Evolutionary conservation across 1,284 basidiomycete genomes (phyloP).

Genomic region (Agroathelia rolfsii): DNA sequence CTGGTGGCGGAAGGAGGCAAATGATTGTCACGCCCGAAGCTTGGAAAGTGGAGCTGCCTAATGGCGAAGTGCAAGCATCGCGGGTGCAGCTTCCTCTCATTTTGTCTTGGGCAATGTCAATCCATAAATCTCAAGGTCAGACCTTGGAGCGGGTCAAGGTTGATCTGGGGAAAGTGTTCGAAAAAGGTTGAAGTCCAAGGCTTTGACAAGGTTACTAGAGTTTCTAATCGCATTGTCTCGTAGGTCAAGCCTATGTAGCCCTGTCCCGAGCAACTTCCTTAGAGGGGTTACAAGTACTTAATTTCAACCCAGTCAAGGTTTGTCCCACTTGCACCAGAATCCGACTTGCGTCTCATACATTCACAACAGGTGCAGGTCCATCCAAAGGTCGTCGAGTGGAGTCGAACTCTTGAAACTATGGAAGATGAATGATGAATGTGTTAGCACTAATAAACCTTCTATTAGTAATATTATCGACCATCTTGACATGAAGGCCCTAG

Average conservation of each 20-base stretch:
- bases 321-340: constrained; percentile 5
- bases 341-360: background rate
- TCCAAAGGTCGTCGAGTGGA: constrained; percentile 61
- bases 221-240: constrained; percentile 2
- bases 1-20: constrained; percentile 43
- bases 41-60: constrained; percentile 82
- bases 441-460: too few species aligned
- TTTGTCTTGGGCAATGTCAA: constrained; percentile 90
- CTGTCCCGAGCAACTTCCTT: constrained; percentile 90
- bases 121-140: constrained; percentile 91
- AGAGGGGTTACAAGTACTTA: constrained; percentile 83
- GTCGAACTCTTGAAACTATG: constrained; percentile 45
- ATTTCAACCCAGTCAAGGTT: constrained; percentile 77
- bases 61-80: constrained; percentile 71
- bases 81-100: constrained; percentile 76
- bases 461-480: too few species aligned
- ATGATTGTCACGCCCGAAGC: constrained; percentile 62
- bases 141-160: constrained; percentile 81
- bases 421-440: too few species aligned
- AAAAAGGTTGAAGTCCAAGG: constrained; percentile 55
- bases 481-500: too few species aligned
- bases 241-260: constrained; percentile 91
- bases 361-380: constrained; percentile 55
- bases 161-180: constrained; percentile 75
- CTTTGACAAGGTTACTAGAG: constrained; percentile 1